Evolutionary conservation across 176 grass and related monocot genomes (phyloP).

Genomic region (Musa troglodytarum): DNA sequence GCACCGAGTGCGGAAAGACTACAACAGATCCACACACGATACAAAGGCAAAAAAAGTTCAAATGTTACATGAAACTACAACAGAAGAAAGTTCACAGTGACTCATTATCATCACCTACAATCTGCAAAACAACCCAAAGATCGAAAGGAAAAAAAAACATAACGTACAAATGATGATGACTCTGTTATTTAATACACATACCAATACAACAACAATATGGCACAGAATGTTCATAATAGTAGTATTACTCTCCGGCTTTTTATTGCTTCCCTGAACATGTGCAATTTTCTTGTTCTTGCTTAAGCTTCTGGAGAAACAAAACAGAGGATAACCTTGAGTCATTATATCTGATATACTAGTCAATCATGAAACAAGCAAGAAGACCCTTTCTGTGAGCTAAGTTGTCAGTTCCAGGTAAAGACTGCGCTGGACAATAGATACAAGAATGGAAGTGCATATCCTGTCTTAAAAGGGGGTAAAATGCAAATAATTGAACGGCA

Average conservation of each 20-base stretch:
- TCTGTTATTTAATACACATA: neutral
- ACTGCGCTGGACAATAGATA: too few relatives aligned
- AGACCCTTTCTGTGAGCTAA: neutral
- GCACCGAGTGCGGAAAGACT: too few relatives aligned
- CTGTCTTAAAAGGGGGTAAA: too few relatives aligned
- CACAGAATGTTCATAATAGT: neutral
- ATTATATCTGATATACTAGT: neutral
- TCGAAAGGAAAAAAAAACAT: neutral
- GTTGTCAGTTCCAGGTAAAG: neutral
- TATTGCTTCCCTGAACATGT: conserved; percentile 34
- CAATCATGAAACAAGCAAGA: neutral
- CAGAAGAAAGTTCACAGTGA: neutral
- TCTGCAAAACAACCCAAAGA: neutral
- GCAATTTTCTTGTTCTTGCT: conserved; percentile 59
- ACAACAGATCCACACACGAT: neutral
- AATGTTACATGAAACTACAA: neutral
- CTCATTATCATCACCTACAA: neutral
- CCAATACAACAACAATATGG: neutral
- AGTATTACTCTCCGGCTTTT: neutral
- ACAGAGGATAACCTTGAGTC: neutral
- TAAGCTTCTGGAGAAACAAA: conserved; percentile 52
- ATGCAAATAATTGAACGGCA: too few relatives aligned
- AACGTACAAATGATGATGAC: neutral
- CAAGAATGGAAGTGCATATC: too few relatives aligned
- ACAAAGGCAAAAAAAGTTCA: neutral